These are phyloP conservation scores for Spatholobus suberectus DNA, from an alignment of 306 rosid genomes.

Conservation along the genomic window DNA sequence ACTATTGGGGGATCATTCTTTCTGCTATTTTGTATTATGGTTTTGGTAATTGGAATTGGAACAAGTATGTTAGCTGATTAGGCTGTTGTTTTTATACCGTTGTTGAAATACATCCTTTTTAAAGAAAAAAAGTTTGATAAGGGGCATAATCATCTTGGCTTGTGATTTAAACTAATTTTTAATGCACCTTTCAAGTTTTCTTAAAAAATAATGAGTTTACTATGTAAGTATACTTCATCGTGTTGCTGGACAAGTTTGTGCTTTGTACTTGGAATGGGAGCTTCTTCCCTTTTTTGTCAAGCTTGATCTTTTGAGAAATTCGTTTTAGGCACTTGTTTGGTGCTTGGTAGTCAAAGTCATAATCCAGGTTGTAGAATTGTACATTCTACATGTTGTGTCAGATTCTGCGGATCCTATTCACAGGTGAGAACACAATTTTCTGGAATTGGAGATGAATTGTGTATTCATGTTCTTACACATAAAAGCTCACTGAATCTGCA, in stretches of 20 bases:
- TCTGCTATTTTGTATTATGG: background rate
- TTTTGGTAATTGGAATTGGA: background rate
- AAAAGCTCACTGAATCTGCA: background rate
- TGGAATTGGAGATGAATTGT: background rate
- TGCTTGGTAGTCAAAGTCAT: conserved; percentile 2
- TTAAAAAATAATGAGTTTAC: background rate
- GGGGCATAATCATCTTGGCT: background rate
- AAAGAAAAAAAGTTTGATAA: background rate
- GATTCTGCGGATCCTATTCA: background rate
- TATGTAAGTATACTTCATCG: background rate
- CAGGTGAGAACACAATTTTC: background rate
- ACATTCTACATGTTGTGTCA: background rate
- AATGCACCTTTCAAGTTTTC: background rate
- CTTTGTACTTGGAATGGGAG: background rate
- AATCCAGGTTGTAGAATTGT: background rate
- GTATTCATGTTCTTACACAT: background rate
- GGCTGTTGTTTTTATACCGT: background rate
- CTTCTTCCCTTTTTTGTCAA: background rate
- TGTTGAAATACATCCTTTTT: background rate
- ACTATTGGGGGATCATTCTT: background rate
- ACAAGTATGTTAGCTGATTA: background rate
- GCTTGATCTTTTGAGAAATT: background rate
- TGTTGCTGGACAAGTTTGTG: conserved; percentile 17
- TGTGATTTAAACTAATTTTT: background rate
- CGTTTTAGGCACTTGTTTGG: background rate